A percentile compares a stretch with the other conserved stretches of the same genome.
phyloP scores from a whole-genome alignment of 495 filamentous ascomycete genomes.

The Tricharina praecox region DNA sequence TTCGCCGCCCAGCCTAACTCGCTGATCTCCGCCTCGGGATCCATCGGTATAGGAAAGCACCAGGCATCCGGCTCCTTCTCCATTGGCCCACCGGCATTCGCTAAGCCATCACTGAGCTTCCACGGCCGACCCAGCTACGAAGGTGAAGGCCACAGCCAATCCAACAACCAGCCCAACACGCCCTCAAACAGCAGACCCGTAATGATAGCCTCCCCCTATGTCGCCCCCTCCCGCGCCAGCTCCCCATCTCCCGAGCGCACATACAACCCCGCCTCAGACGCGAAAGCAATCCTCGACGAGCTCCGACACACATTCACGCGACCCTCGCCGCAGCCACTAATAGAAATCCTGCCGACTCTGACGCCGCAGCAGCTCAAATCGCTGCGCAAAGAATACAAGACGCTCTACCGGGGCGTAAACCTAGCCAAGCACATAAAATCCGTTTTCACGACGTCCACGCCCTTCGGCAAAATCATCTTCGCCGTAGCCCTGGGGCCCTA shows the following conservation, averaged over 20 bases:
- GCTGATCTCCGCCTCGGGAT: slow-evolving; percentile 17
- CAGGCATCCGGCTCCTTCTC: slow-evolving; percentile 15
- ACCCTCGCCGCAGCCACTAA: slow-evolving; percentile 50
- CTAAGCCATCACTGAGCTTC: slow-evolving; percentile 26
- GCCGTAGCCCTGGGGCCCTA: slow-evolving; percentile 77
- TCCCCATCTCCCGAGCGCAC: slow-evolving; percentile 28
- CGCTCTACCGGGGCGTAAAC: slow-evolving; percentile 73
- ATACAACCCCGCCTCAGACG: slow-evolving; percentile 68
- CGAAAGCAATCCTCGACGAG: slow-evolving; percentile 53
- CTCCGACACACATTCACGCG: slow-evolving; percentile 50
- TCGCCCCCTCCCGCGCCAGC: slow-evolving; percentile 29
- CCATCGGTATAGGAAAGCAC: slow-evolving; percentile 8
- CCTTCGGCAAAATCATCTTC: slow-evolving; percentile 76
- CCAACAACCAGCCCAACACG: no score
- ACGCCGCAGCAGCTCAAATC: slow-evolving; percentile 72
- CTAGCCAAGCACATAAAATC: slow-evolving; percentile 90
- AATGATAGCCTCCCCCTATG: no score
- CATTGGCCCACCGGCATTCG: slow-evolving; percentile 13
- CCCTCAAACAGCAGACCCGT: no score
- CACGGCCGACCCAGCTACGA: slow-evolving; percentile 20
- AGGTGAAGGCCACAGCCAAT: slow-evolving; percentile 11
- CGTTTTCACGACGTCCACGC: slow-evolving; percentile 41
- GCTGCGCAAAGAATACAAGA: slow-evolving; percentile 77
- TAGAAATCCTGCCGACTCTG: slow-evolving; percentile 67
- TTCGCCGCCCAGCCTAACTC: slow-evolving; percentile 20